Evolutionary conservation across 257 asterid genomes (phyloP), one percentile per base, ranked within the genome.

Genomic region (Coffea canephora): DNA sequence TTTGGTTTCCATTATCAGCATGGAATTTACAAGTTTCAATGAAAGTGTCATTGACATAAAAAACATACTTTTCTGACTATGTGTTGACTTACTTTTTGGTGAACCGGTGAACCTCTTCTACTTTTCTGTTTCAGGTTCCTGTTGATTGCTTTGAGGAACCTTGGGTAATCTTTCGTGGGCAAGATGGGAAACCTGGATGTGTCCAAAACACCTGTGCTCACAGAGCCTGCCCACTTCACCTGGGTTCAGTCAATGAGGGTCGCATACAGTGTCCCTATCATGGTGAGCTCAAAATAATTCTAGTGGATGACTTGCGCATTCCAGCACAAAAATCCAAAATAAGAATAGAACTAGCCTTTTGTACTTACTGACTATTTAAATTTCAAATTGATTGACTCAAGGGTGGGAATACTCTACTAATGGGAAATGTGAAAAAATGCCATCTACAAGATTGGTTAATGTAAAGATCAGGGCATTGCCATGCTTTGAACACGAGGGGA

Each of bases 391-490:
- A 84, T 85, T 64, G 67, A 80, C 76, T 39, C 81, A 76, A 95
- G 99, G 99, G 49, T 95, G 99, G 99, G 97, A 93, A 83, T 95
- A 95, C 86, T 78, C 98, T 12, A 93, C 97, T 48, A 92, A 92
- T 69, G 99, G 99, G 68, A 91, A 91, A 77, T 95, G 99, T 70
- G 89, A 95, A 89, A 93, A 95, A 83, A 95, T 95, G 99, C 99
- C 99, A 41, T 95, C 99, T 31, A 95, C 99, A 50, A 93, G 85
- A 86, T 57, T 85, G 50, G 87, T 86, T 31, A 89, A 91, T 43
- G 93, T 91, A 68, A 95, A 90, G 87, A 90, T 95, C 79, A 91
- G 76, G 79, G 86, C 99, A 46, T 78, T 95, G 81, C 99, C 98
- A 21, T 95, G 99, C 89, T 91, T 90, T 81, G 99, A 95, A 86